Evolutionary conservation across 192 early-diverging fungal genomes (phyloP).

Genomic region (Radiomyces spectabilis): DNA sequence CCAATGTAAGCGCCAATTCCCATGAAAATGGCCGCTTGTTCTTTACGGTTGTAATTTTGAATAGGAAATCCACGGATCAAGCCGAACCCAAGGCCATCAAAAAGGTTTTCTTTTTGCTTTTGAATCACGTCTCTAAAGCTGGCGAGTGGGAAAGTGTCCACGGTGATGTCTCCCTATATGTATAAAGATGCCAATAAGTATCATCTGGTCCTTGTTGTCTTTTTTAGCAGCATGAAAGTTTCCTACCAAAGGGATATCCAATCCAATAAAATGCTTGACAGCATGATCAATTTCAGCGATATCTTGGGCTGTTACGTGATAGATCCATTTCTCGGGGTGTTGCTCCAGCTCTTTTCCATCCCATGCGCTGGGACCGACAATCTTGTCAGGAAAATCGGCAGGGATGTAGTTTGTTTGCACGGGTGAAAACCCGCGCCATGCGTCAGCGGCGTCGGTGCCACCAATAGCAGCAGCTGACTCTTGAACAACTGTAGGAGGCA

Average conservation of each 20-base stretch:
- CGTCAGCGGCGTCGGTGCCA: background rate
- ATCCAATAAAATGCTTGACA: constrained; percentile 16
- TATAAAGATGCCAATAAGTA: background rate
- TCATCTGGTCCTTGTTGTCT: background rate
- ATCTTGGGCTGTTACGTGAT: constrained; percentile 13
- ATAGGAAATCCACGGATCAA: constrained; percentile 24
- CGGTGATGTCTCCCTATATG: background rate
- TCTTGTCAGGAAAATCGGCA: constrained; percentile 11
- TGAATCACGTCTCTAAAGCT: constrained; percentile 5
- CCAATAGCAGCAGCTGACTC: background rate
- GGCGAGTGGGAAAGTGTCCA: constrained; percentile 14
- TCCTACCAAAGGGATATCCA: constrained; percentile 11
- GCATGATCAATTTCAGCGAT: constrained; percentile 25
- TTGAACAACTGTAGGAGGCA: too few species aligned
- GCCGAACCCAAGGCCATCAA: constrained; percentile 18
- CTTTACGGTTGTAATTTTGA: constrained; percentile 10
- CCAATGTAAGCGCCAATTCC: constrained; percentile 34
- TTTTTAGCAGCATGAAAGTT: background rate
- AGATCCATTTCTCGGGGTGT: constrained; percentile 25
- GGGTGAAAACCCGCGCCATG: background rate
- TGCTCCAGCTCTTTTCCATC: constrained; percentile 19
- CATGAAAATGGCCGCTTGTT: constrained; percentile 29
- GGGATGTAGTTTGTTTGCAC: background rate
- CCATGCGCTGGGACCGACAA: constrained; percentile 22
- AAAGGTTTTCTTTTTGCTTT: constrained; percentile 8